These are phyloP conservation scores for Chalciporus chontae DNA, from an alignment of 768 basidiomycete genomes.

Conservation along the genomic window DNA sequence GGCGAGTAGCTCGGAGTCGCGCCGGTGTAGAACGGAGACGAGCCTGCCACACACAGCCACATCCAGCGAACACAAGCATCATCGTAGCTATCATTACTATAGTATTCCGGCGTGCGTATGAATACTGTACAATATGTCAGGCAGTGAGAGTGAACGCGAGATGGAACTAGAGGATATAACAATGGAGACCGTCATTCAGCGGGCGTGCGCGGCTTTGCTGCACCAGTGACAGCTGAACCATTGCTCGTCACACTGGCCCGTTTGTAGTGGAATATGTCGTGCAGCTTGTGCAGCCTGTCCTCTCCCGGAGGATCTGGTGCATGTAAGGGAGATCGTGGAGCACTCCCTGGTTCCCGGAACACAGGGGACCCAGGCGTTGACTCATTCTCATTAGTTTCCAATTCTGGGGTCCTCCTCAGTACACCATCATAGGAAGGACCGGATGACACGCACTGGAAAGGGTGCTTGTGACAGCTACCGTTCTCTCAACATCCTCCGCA, in stretches of 20 bases:
- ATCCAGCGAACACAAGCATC: constrained; percentile 3
- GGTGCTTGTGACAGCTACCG: constrained; percentile 78
- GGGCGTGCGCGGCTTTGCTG: constrained; percentile 11
- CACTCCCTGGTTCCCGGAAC: constrained; percentile 25
- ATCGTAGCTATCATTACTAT: constrained; percentile 16
- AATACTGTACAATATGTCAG: constrained; percentile 30
- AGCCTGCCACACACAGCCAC: constrained; percentile 20
- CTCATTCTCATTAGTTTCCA: constrained; percentile 54
- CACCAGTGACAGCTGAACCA: constrained; percentile 34
- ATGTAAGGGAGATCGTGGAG: constrained; percentile 35
- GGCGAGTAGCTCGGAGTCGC: constrained; percentile 4
- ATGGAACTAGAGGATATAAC: constrained; percentile 18
- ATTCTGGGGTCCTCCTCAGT: constrained; percentile 38
- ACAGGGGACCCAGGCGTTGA: constrained; percentile 34
- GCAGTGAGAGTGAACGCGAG: constrained; percentile 13
- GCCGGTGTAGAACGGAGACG: background rate
- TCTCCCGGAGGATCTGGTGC: constrained; percentile 40
- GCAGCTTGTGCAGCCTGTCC: constrained; percentile 69
- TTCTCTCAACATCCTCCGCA: constrained; percentile 81
- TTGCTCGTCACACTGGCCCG: constrained; percentile 60
- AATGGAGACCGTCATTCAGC: constrained; percentile 18
- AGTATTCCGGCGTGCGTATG: constrained; percentile 20
- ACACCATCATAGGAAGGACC: background rate
- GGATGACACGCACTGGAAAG: constrained; percentile 59
- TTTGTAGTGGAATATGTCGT: constrained; percentile 77